phyloP scores from a whole-genome alignment of 306 rosid genomes.

The Trifolium fragiferum region DNA sequence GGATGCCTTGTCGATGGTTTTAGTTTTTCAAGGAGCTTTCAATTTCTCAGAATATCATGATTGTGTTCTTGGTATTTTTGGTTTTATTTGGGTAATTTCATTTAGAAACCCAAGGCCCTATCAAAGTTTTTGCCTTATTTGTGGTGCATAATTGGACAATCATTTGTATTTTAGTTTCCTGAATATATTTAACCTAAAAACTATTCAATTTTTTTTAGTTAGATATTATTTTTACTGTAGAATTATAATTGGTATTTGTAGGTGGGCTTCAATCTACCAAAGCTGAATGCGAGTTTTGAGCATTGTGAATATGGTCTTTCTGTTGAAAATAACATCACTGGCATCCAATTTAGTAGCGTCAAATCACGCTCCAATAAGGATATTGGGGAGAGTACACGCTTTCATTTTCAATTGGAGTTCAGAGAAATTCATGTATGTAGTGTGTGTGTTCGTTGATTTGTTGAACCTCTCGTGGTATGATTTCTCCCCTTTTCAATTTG shows the following conservation, averaged over 20 bases:
- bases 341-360: conserved; percentile 71
- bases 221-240: conserved; percentile 26
- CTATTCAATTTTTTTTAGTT: conserved; percentile 1
- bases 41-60: conserved; percentile 12
- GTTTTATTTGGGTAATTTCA: conserved; percentile 15
- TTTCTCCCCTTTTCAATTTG: conserved; percentile 27
- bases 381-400: conserved; percentile 77
- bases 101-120: conserved; percentile 3
- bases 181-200: conserved; percentile 6
- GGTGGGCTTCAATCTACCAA: conserved; percentile 80
- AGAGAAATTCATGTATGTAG: conserved; percentile 87
- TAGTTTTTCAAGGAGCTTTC: conserved; percentile 14
- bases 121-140: conserved; percentile 20
- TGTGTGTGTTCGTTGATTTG: conserved; percentile 31
- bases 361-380: conserved; percentile 66
- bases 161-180: neutral
- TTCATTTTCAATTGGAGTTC: conserved; percentile 80
- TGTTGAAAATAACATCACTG: conserved; percentile 75
- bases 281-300: conserved; percentile 66
- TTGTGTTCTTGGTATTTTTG: conserved; percentile 17
- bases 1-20: conserved; percentile 13
- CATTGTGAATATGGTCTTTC: conserved; percentile 68
- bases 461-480: conserved; percentile 35
- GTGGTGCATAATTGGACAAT: conserved; percentile 21
- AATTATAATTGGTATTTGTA: conserved; percentile 47